phyloP scores from a whole-genome alignment of 2,329 filamentous ascomycete species.

The Aspergillus clavatus region DNA sequence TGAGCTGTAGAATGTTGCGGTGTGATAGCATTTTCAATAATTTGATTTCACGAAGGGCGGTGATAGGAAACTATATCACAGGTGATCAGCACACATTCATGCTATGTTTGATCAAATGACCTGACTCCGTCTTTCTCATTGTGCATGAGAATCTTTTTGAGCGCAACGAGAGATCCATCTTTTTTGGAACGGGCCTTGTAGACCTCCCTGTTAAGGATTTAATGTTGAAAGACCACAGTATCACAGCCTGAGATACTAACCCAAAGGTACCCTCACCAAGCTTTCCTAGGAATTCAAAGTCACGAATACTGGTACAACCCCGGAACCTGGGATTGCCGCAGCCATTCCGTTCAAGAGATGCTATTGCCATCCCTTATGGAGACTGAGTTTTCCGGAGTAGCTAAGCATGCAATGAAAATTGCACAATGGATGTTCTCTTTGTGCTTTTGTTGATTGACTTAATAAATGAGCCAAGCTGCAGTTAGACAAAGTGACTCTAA shows the following conservation, averaged over 20 bases:
- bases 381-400: background rate
- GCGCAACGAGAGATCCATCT: constrained; percentile 69
- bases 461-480: too few species aligned
- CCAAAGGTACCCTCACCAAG: constrained; percentile 95
- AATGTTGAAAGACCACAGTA: constrained; percentile 8
- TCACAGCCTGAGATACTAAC: constrained; percentile 43
- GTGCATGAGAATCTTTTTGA: constrained; percentile 99
- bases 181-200: constrained; percentile 78
- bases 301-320: constrained; percentile 64
- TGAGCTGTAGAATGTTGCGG: constrained; percentile 75
- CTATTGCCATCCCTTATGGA: constrained; percentile 29
- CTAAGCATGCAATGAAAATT: background rate
- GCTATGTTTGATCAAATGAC: constrained; percentile 22
- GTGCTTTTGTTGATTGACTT: background rate
- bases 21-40: constrained; percentile 93
- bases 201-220: constrained; percentile 62
- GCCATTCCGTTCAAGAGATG: constrained; percentile 43
- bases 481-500: too few species aligned
- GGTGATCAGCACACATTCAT: constrained; percentile 10
- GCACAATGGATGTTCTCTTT: background rate
- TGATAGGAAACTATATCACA: constrained; percentile 75
- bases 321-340: constrained; percentile 59
- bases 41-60: constrained; percentile 94
- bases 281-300: constrained; percentile 44
- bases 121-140: constrained; percentile 91